These are phyloP conservation scores for Phytopythium montanum DNA, from an alignment of 352 stramenopile species.

Conservation along the genomic window DNA sequence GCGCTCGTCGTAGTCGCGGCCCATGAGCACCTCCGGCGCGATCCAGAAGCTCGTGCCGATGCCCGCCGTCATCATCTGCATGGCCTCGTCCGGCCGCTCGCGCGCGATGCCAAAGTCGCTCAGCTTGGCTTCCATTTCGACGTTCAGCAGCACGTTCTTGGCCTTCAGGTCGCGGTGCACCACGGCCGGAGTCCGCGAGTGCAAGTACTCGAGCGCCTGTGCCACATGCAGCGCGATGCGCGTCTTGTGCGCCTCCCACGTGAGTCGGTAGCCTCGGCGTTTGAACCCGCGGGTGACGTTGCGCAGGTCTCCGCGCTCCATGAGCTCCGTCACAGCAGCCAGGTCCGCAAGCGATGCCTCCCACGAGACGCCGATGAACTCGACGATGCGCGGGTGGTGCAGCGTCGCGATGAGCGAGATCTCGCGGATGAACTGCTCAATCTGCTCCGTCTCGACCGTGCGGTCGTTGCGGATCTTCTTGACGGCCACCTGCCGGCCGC, in stretches of 20 bases:
- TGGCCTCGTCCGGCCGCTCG: constrained; percentile 44
- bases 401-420: constrained; percentile 53
- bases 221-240: constrained; percentile 55
- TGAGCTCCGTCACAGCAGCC: constrained; percentile 55
- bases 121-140: constrained; percentile 58
- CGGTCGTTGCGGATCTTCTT: constrained; percentile 43
- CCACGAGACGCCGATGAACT: constrained; percentile 64
- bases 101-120: constrained; percentile 71
- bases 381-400: constrained; percentile 54
- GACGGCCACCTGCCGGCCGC: constrained; percentile 32
- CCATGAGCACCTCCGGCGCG: constrained; percentile 53
- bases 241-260: constrained; percentile 52
- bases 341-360: constrained; percentile 40
- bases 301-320: constrained; percentile 61
- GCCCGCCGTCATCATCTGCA: constrained; percentile 55
- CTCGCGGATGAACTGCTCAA: constrained; percentile 56
- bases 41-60: constrained; percentile 74
- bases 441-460: constrained; percentile 27
- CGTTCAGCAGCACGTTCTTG: constrained; percentile 45
- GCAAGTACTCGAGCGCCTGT: constrained; percentile 57
- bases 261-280: constrained; percentile 30
- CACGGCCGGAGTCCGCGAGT: constrained; percentile 54
- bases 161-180: constrained; percentile 47
- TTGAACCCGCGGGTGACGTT: constrained; percentile 52
- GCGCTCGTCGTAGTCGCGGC: constrained; percentile 41